Evolutionary conservation across 2,329 filamentous ascomycete species (phyloP), one percentile per base, ranked within the genome.

Genomic region (Fusarium sterilihyphosum): DNA sequence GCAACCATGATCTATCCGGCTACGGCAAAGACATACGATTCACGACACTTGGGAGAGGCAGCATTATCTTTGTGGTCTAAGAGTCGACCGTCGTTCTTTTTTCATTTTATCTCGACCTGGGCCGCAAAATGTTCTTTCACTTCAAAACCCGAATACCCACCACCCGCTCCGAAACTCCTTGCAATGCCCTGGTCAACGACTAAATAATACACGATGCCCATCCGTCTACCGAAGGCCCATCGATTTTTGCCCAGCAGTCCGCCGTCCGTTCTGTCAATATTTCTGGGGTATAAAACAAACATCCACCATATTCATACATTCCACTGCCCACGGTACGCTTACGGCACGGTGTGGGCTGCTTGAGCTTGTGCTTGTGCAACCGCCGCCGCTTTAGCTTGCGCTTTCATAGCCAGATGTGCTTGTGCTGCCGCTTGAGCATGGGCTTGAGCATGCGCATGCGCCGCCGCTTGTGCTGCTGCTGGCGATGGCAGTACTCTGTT

Each of bases 131-230:
- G 75, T 71, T 77, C 77, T 64, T 70, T 71, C 61, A 73, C 75
- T 65, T 77, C 77, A 76, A 77, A 77, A 68, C 73, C 76, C 73
- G 61, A 74, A 74, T 65, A 72, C 61, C 71, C 60, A 73, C 65
- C 73, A 65, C 65, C 71, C 73, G 81, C 79, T 79, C 80, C 79
- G n/a, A 77, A 81, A 83, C 82, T 83, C 82, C 82, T 65, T 77
- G 82, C 82, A 82, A 82, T 81, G 79, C 73, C 78, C 73, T 69
- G 59, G 71, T 71, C 74, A 78, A 74, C 74, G 74, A 77, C 64
- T 71, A 63, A 78, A 78, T 78, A 78, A 67, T 78, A 67, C 74
- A 78, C 57, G 61, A 73, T 52, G 40, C 43, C 57, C 54, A 37
- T 44, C 35, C 41, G 53, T 18, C 50, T 60, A 26, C 44, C 54